Evolutionary conservation across 179 eudicot genomes (phyloP).

Genomic region (Amaranthus tricolor): DNA sequence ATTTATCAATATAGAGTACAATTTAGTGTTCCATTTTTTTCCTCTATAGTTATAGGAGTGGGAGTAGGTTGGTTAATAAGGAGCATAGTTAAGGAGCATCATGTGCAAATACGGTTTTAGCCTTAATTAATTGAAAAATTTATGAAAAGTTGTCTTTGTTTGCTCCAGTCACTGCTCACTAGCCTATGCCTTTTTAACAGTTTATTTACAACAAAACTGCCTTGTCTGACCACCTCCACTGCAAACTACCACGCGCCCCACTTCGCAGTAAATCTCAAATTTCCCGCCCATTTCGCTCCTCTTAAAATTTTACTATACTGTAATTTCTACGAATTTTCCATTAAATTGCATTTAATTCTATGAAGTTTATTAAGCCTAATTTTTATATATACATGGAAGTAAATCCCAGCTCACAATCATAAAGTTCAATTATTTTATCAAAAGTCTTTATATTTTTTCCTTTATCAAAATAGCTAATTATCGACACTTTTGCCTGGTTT

Average conservation of each 20-base stretch:
- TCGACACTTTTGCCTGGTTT: too few relatives aligned
- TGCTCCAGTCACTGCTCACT: conserved; percentile 4
- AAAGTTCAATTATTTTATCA: too few relatives aligned
- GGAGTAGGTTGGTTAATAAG: not conserved
- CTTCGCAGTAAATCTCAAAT: conserved; percentile 25
- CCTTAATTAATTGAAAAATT: not conserved
- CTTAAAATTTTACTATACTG: not conserved
- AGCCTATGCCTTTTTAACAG: conserved; percentile 20
- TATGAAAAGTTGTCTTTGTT: not conserved
- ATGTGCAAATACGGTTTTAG: not conserved
- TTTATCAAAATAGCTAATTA: too few relatives aligned
- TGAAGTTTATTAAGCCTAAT: too few relatives aligned
- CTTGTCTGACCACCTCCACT: conserved; percentile 10
- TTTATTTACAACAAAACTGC: conserved; percentile 11
- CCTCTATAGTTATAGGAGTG: too few relatives aligned
- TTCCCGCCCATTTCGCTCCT: conserved; percentile 28
- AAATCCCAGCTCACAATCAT: too few relatives aligned
- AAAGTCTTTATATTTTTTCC: too few relatives aligned
- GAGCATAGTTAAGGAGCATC: conserved; percentile 11
- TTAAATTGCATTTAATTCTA: too few relatives aligned
- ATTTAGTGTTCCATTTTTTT: too few relatives aligned
- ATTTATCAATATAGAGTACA: too few relatives aligned
- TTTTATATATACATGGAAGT: too few relatives aligned
- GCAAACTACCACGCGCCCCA: conserved; percentile 14
- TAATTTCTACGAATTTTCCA: not conserved